Base-by-base conservation (phyloP, 768 basidiomycete species). In the Pisolithus albus region DNA sequence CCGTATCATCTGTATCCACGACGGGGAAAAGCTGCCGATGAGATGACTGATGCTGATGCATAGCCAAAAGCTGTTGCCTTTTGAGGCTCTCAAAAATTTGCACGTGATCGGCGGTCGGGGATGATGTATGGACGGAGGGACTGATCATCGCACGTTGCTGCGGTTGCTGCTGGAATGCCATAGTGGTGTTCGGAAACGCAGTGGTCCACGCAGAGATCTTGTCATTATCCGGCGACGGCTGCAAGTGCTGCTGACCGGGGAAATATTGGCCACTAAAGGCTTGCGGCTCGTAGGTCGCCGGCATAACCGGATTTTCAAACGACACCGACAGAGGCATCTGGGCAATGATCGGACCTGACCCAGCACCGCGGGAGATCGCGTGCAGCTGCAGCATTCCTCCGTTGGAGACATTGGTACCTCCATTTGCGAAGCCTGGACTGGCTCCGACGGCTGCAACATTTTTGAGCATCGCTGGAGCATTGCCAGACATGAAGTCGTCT, bases 291-390 rank as follows among this genome's bases (percentile, higher is more conserved):
- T 76, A 76, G 28, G 72, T 56, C 11, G 70, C 59, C 47, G 74
- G 62, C 70, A 79, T 75, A 2, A 73, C 73, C 2, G 80, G 79
- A 52, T 80, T 80, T 60, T 81, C 80, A 50, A 70, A 80, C 3
- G 75, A 74, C 53, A 74, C 73, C 1, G 67, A 58, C 8, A 70
- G 64, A 4, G 72, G 67, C 44, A 65, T 70, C 64, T 73, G 69
- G 36, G 74, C 78, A 53, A 81, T 72, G 57, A 75, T 68, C 8
- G 79, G 78, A 26, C 66, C 65, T 44, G 48, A 5, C 16, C 61
- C 52, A 26, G 57, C 61, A 26, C 56, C 51, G 13, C 57, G 59
- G 30, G 60, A 58, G 36, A 65, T 55, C 52, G 67, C 56, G 52
- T 61, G 62, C 19, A 57, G 28, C 24, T 23, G 26, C 34, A 15